Conservation (phyloP, 306 rosid species). For the Abrus precatorius region DNA sequence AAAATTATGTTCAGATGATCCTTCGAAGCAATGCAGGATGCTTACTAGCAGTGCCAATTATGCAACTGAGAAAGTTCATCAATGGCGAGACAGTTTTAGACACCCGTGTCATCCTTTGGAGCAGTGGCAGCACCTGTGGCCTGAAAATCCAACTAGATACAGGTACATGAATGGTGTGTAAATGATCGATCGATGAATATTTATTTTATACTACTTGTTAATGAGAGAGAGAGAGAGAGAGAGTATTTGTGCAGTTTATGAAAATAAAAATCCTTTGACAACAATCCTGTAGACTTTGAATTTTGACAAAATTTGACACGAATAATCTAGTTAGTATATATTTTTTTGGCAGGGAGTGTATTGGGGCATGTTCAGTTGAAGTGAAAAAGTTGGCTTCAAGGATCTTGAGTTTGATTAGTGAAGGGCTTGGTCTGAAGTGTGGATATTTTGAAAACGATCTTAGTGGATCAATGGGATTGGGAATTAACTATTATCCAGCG, state of each 20-base stretch:
- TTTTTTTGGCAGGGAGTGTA: conserved; percentile 34
- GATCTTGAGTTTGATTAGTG: conserved; percentile 43
- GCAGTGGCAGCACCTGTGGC: conserved; percentile 48
- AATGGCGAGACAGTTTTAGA: conserved; percentile 45
- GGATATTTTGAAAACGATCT: conserved; percentile 47
- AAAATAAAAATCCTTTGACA: no score
- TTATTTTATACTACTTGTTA: not conserved
- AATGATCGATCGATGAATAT: no score
- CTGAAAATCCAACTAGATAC: conserved; percentile 47
- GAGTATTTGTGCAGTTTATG: no score
- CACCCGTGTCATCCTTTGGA: conserved; percentile 51
- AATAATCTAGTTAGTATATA: no score
- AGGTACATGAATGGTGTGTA: not conserved
- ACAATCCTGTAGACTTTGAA: no score
- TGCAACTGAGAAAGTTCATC: conserved; percentile 48
- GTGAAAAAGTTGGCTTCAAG: conserved; percentile 44
- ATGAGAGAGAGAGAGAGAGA: no score
- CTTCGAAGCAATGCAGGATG: conserved; percentile 28
- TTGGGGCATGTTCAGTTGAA: conserved; percentile 42
- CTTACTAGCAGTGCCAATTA: conserved; percentile 40
- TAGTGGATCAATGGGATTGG: not conserved
- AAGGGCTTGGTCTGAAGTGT: conserved; percentile 44
- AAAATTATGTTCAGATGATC: conserved; percentile 39
- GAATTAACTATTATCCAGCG: conserved; percentile 36
- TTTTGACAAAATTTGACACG: no score